Evolutionary conservation across 176 grass and related monocot species (phyloP), one percentile per base, ranked within the genome.

Genomic region (Aegilops sharonensis): DNA sequence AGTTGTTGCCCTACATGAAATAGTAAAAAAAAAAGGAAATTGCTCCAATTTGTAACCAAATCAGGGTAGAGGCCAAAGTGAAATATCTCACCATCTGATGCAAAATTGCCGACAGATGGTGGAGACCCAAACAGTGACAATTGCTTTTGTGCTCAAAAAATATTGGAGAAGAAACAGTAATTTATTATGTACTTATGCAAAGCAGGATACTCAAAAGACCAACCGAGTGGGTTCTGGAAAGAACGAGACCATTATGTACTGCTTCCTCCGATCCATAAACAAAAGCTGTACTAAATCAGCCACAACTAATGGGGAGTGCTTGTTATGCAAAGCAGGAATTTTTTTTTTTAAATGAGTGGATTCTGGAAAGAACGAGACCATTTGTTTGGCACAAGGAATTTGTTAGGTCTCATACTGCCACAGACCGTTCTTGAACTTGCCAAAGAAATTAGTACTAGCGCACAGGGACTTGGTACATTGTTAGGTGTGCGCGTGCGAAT

Each of bases 181-280:
- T 17, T 42, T 75, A 47, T 47, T 13, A 61, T 73, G 62, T 35
- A 12, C 3, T 31, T 66, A 42, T 14, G 14, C 50, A 32, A 9
- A 60, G 42, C 31, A 65, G 64, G 79, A 77, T 79, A 25, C 73
- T 78, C 30, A 82, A 70, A 62, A 52, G 5, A 52, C 62, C 42
- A 72, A 30, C 35, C 14, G 64, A 34, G 31, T 47, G 63, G 34
- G 32, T 64, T 27, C 20, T 56, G 52, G 69, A 25, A 23, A 30
- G 9, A 90, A 31, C 21, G 54, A 81, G 45, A 13, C 45, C 45
- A 4, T 47, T 42, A 42, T 42, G 9, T 42, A 42, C 40, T 42
- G 9, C 40, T 42, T 42, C 40, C 40, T 42, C 40, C 40, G 40
- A 42, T 42, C 9, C 40, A 42, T 42, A 42, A 42, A 42, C 40